A percentile compares a stretch with the other conserved stretches of the same genome.
phyloP scores from a whole-genome alignment of 495 filamentous ascomycete species.

The Neurospora tetraspora region DNA sequence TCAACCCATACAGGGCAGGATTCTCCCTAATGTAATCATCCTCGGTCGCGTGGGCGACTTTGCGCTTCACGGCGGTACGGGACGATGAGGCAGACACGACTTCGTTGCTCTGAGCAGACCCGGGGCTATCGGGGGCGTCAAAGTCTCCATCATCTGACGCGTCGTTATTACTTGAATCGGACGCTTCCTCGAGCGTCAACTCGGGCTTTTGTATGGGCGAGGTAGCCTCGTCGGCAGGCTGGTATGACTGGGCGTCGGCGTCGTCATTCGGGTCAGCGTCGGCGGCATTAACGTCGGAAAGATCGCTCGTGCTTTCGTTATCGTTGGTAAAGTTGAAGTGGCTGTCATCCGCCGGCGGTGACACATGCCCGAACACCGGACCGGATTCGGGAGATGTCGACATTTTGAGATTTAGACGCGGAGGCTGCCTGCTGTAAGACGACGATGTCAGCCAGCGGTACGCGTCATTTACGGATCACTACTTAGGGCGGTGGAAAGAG shows the following conservation, averaged over 20 bases:
- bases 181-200: conserved; percentile 20
- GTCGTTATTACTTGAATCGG: conserved; percentile 52
- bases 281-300: conserved; percentile 36
- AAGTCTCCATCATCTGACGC: conserved; percentile 76
- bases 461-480: conserved; percentile 7
- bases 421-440: conserved; percentile 35
- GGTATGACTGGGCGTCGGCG: neutral
- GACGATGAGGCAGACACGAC: conserved; percentile 56
- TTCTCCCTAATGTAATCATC: conserved; percentile 82
- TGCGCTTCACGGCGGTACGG: conserved; percentile 61
- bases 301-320: conserved; percentile 34
- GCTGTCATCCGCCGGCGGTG: conserved; percentile 19
- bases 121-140: conserved; percentile 53
- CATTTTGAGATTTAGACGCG: conserved; percentile 31
- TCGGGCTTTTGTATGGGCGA: conserved; percentile 62
- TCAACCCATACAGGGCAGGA: conserved; percentile 90
- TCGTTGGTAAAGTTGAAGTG: conserved; percentile 20
- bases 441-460: conserved; percentile 34
- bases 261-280: conserved; percentile 5
- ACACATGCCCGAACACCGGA: conserved; percentile 32
- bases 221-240: conserved; percentile 42
- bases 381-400: conserved; percentile 39
- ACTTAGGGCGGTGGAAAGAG: conserved; percentile 19
- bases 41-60: conserved; percentile 50
- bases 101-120: conserved; percentile 37